phyloP scores from a whole-genome alignment of 176 grass and related monocot genomes.

The Typha latifolia region DNA sequence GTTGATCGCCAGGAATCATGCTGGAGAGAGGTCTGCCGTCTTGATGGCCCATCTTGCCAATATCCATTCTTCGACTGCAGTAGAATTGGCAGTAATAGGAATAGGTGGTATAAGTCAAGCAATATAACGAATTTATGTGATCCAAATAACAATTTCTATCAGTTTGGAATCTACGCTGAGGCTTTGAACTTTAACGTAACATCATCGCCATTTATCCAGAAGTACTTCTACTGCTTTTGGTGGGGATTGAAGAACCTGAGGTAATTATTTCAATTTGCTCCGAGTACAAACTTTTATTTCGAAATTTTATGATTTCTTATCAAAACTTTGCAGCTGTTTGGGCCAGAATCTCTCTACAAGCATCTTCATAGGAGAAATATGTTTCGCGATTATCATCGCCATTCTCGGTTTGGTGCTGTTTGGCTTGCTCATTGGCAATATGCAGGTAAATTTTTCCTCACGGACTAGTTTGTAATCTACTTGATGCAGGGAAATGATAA shows the following conservation, averaged over 20 bases:
- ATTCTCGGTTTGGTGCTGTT: conserved; percentile 83
- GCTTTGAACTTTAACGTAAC: conserved; percentile 52
- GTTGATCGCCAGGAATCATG: conserved; percentile 70
- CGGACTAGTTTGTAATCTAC: neutral
- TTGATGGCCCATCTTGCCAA: conserved; percentile 45
- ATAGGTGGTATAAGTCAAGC: conserved; percentile 38
- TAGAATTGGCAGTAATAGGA: conserved; percentile 19
- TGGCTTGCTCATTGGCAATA: conserved; percentile 88
- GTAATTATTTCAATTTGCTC: conserved; percentile 9
- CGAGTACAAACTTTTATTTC: neutral
- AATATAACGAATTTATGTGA: conserved; percentile 51
- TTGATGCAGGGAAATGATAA: neutral
- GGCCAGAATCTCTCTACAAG: conserved; percentile 85
- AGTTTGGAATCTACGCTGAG: conserved; percentile 74
- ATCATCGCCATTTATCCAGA: conserved; percentile 66
- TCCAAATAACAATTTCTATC: conserved; percentile 48
- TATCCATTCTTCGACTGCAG: conserved; percentile 67
- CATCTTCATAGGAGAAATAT: conserved; percentile 53
- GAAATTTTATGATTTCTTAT: neutral
- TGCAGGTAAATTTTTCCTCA: conserved; percentile 62
- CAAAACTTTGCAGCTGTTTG: conserved; percentile 44
- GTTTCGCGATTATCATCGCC: conserved; percentile 69
- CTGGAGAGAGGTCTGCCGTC: conserved; percentile 58
- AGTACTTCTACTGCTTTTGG: conserved; percentile 98
- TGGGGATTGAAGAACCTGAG: conserved; percentile 98